Evolutionary conservation across 257 asterid genomes (phyloP).

Genomic region (Petrea volubilis): DNA sequence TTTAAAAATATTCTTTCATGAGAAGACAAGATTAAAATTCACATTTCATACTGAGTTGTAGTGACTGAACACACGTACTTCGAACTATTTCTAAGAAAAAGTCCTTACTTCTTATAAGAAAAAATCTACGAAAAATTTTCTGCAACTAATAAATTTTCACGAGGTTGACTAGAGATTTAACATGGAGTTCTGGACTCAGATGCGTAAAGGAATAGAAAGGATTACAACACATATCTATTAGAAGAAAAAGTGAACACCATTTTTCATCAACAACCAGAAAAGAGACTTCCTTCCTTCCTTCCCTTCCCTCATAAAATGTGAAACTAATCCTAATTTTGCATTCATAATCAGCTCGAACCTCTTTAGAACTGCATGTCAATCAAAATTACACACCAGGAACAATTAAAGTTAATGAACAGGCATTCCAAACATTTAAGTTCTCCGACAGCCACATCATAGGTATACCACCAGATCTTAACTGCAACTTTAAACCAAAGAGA

Average conservation of each 20-base stretch:
- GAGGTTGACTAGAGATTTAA: background rate
- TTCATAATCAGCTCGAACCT: background rate
- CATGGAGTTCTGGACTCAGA: background rate
- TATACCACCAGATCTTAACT: background rate
- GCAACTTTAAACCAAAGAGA: background rate
- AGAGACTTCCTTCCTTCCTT: no score
- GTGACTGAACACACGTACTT: background rate
- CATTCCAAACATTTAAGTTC: background rate
- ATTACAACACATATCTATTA: background rate
- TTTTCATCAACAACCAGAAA: background rate
- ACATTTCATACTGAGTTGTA: background rate
- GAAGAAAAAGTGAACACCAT: background rate
- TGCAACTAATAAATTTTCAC: background rate
- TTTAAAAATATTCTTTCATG: background rate
- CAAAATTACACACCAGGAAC: background rate
- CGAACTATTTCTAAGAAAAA: background rate
- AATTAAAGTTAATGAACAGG: background rate
- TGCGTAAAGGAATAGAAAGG: background rate
- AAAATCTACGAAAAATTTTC: background rate
- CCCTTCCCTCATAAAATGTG: background rate
- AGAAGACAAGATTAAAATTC: background rate
- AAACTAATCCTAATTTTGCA: background rate
- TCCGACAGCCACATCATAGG: background rate
- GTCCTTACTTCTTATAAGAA: background rate
- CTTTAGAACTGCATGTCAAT: background rate